Base-by-base conservation (phyloP, 805 yeast genomes). In the Candida hungchunana region DNA sequence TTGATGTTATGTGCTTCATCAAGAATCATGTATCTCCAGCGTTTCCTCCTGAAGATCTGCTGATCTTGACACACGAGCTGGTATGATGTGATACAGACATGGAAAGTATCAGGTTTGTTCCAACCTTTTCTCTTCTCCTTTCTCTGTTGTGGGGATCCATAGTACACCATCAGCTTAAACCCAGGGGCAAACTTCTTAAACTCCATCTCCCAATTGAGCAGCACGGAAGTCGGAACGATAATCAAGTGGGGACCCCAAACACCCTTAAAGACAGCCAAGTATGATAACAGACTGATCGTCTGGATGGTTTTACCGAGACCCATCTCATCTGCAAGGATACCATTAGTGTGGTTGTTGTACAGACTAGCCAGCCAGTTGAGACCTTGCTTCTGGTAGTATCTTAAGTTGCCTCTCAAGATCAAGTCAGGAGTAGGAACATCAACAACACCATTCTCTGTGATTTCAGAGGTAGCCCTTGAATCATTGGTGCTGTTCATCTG, bases 141-240 rank as follows among this genome's bases (percentile, higher is more conserved):
- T 55, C 99, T 79, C 58, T 93, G 97, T 51, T 86, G 95, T 0
- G 97, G 98, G 12, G 94, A 80, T 0, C 99, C 99, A 53, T 90
- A 93, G 59, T 93, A 93, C 0, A 97, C 93, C 57, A 93, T 56
- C 3, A 93, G 93, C 59, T 94, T 90, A 59, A 93, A 83, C 0
- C 98, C 99, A 0, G 99, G 99, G 1, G 97, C 97, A 67, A 93
- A 93, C 51, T 95, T 77, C 54, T 94, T 93, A 63, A 93, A 89
- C 55, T 93, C 99, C 97, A 94, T 90, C 59, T 93, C 99, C 99
- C 99, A 93, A 55, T 93, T 93, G 36, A 93, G 74, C 79, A 93
- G 79, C 7, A 93, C 99, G 12, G 96, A 86, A 0, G 99, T 93
- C 4, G 99, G 99, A 5, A 93, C 99, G 41, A 93, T 80, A 62